These are phyloP conservation scores for Metschnikowia kofuensis DNA, from an alignment of 805 yeast genomes.

Conservation along the genomic window DNA sequence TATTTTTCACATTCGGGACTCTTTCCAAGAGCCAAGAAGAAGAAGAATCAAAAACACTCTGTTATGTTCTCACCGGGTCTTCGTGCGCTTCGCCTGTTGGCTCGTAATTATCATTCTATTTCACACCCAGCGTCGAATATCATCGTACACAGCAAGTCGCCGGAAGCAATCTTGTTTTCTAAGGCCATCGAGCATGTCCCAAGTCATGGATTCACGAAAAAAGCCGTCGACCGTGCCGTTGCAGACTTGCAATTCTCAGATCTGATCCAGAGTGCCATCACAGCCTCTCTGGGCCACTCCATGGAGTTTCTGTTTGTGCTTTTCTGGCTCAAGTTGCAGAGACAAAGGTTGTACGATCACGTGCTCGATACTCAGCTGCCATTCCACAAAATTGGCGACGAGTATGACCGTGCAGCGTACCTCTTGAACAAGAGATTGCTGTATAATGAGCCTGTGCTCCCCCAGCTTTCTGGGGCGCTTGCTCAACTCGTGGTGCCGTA, in stretches of 20 bases:
- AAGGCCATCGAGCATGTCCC: constrained; percentile 46
- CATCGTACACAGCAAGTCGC: constrained; percentile 27
- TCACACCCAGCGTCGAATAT: constrained; percentile 36
- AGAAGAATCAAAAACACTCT: not conserved
- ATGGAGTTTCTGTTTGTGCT: constrained; percentile 54
- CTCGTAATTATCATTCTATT: constrained; percentile 31
- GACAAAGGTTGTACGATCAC: constrained; percentile 36
- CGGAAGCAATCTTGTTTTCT: constrained; percentile 42
- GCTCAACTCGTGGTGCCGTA: constrained; percentile 64
- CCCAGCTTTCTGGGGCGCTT: constrained; percentile 48
- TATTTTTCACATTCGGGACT: too few species aligned
- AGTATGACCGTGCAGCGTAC: constrained; percentile 42
- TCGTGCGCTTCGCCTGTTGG: not conserved
- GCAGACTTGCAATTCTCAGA: constrained; percentile 52
- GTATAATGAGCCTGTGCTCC: constrained; percentile 48
- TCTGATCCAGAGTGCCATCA: constrained; percentile 42
- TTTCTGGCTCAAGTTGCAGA: constrained; percentile 43
- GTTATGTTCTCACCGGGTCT: constrained; percentile 7
- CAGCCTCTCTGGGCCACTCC: constrained; percentile 22
- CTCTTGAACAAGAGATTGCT: constrained; percentile 49
- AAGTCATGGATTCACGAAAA: constrained; percentile 46
- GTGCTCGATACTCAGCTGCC: constrained; percentile 21
- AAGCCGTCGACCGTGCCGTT: constrained; percentile 48
- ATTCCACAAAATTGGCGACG: constrained; percentile 29
- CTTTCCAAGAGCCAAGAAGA: too few species aligned